Evolutionary conservation across 2,329 filamentous ascomycete species (phyloP), one percentile per base, ranked within the genome.

Genomic region (Hypoxylon sp.): DNA sequence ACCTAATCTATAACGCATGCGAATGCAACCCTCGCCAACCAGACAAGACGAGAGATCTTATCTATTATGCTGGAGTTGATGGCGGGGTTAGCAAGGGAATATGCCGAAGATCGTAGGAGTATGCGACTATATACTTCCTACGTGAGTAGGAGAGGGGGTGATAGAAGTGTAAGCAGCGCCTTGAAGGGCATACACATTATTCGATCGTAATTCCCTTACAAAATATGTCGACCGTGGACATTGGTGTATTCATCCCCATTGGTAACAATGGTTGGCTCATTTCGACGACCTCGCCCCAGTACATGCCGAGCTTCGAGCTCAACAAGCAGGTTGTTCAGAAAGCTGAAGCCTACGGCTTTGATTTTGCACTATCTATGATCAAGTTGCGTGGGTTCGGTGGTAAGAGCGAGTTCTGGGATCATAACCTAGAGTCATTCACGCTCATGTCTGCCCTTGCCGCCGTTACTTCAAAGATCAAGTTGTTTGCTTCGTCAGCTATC

Each of bases 181-280:
- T 49, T 30, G 21, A 11, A 25, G 36, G 49, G n/a, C 38, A 30
- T 58, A 58, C 28, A 55, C 49, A 43, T 13, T 9, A 43, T 53
- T 48, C 32, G n/a, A 6, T 46, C 13, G 14, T 48, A 36, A 43
- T 21, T 43, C 38, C 38, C 38, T 19, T 19, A 21, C 38, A 50
- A 50, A 62, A 48, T 3, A 74, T 74, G 72, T 62, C 69, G 7
- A 56, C 71, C 4, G 55, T 73, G 41, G 73, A 74, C 21, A 74
- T 76, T 32, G 74, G 74, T 13, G 68, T 76, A 48, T 76, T 76
- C 59, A 75, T 75, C 56, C 74, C 74, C 45, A 75, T 75, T 53
- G 75, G 76, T 58, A 79, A 78, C 69, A 77, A 79, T 72, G 76
- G 77, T 17, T 79, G 76, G 76, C 71, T 78, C 25, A 76, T 79